Conservation (phyloP, 495 filamentous ascomycete species). For the Penicillium egyptiacum region DNA sequence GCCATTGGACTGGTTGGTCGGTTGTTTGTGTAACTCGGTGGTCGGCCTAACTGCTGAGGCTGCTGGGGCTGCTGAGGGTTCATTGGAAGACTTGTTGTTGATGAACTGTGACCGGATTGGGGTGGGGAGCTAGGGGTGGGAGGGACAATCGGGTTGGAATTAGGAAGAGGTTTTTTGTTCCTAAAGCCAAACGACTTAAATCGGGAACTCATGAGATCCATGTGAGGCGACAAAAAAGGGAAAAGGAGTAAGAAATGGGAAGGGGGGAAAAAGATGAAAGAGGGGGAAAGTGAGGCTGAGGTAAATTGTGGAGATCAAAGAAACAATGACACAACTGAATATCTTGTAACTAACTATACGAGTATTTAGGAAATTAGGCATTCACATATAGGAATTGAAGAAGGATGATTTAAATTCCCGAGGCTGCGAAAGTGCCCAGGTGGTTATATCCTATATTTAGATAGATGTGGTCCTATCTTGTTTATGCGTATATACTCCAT, state of each 20-base stretch:
- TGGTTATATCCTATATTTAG: neutral
- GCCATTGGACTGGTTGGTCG: slow-evolving; percentile 59
- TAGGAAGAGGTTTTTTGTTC: slow-evolving; percentile 39
- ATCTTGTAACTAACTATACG: neutral
- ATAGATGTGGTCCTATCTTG: too few species aligned
- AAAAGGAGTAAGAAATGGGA: slow-evolving; percentile 16
- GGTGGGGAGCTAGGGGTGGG: slow-evolving; percentile 41
- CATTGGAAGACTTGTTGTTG: slow-evolving; percentile 55
- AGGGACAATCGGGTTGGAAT: slow-evolving; percentile 29
- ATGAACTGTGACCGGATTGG: slow-evolving; percentile 47
- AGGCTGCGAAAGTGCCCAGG: slow-evolving; percentile 6
- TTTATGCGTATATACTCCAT: too few species aligned
- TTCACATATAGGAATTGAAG: too few species aligned
- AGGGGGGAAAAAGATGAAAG: slow-evolving; percentile 13
- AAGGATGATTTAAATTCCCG: neutral
- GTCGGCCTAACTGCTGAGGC: slow-evolving; percentile 48
- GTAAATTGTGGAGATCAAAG: slow-evolving; percentile 17
- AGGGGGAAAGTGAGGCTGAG: slow-evolving; percentile 19
- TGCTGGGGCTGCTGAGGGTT: slow-evolving; percentile 33
- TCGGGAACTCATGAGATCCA: slow-evolving; percentile 54
- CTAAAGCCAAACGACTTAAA: slow-evolving; percentile 49
- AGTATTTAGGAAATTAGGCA: neutral
- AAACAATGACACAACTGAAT: neutral
- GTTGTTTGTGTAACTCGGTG: slow-evolving; percentile 72
- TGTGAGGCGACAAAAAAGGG: slow-evolving; percentile 29